These are phyloP conservation scores for Solanum hybrid DNA, from an alignment of 305 asterid species.

Conservation along the genomic window DNA sequence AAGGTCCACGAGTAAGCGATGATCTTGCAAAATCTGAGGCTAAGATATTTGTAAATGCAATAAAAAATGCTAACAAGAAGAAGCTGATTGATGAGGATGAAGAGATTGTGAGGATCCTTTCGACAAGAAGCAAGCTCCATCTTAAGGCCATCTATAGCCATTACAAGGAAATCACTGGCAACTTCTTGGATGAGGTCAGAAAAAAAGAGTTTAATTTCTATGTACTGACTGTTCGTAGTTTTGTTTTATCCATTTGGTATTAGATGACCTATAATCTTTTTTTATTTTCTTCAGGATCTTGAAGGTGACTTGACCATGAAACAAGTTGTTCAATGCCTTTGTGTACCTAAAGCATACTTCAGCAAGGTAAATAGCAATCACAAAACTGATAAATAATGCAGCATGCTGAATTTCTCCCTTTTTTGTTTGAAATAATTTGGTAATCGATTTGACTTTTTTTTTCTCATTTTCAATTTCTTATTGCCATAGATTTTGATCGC, in stretches of 20 bases:
- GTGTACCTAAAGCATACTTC: constrained; percentile 49
- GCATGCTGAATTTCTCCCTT: neutral
- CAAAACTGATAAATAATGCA: neutral
- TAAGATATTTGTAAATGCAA: constrained; percentile 29
- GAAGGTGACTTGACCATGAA: constrained; percentile 26
- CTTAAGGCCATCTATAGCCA: constrained; percentile 44
- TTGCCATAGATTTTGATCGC: constrained; percentile 36
- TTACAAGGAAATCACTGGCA: constrained; percentile 56
- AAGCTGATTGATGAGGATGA: constrained; percentile 35
- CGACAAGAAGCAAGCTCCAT: constrained; percentile 75
- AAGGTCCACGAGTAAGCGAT: constrained; percentile 53
- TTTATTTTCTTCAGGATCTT: constrained; percentile 32
- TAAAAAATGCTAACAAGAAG: constrained; percentile 16
- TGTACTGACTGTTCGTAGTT: neutral
- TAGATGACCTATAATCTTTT: neutral
- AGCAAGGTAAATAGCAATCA: constrained; percentile 33
- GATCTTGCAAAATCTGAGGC: constrained; percentile 71
- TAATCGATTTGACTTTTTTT: neutral
- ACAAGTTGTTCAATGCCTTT: constrained; percentile 57
- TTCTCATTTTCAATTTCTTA: neutral
- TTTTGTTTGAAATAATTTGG: neutral
- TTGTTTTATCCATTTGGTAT: neutral
- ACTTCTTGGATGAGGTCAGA: constrained; percentile 40
- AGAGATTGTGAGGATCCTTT: constrained; percentile 45
- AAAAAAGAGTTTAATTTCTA: neutral